Evolutionary conservation across 2,329 filamentous ascomycete species (phyloP).

Genomic region (Alternaria arborescens): DNA sequence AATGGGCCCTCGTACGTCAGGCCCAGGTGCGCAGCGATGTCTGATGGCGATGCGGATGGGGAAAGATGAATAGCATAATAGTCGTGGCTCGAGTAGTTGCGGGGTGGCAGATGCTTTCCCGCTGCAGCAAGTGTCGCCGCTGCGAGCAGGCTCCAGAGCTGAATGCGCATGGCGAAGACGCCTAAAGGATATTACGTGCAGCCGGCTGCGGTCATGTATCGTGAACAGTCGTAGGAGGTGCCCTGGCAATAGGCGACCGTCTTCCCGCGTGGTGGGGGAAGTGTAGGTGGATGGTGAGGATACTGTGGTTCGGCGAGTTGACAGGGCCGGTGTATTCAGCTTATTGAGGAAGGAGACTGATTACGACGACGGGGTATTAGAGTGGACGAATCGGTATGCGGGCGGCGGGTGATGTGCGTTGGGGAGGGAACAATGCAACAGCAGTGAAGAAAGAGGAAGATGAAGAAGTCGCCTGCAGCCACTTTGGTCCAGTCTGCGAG

Average conservation of each 20-base stretch:
- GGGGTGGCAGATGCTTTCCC: conserved; percentile 58
- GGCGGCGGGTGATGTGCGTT: neutral
- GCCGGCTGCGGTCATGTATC: conserved; percentile 28
- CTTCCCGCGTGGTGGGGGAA: neutral
- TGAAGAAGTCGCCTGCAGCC: neutral
- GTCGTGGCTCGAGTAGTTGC: conserved; percentile 82
- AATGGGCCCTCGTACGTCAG: conserved; percentile 82
- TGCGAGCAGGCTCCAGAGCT: conserved; percentile 55
- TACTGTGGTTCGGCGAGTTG: conserved; percentile 17
- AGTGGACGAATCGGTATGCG: neutral
- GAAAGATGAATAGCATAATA: conserved; percentile 93
- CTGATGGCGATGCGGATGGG: conserved; percentile 68
- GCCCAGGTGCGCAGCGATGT: conserved; percentile 76
- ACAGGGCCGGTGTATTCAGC: conserved; percentile 16
- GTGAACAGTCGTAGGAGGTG: conserved; percentile 1
- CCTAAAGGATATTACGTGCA: conserved; percentile 19
- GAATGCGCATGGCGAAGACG: conserved; percentile 45
- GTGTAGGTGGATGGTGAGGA: conserved; percentile 11
- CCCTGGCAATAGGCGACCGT: conserved; percentile 7
- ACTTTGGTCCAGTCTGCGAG: neutral
- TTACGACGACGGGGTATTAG: conserved; percentile 11
- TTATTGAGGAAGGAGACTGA: conserved; percentile 29
- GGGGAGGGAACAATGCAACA: conserved; percentile 5
- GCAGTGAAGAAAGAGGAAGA: neutral
- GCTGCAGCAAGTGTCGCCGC: conserved; percentile 44